phyloP scores from a whole-genome alignment of 768 basidiomycete genomes.

The Hebeloma cylindrosporum region DNA sequence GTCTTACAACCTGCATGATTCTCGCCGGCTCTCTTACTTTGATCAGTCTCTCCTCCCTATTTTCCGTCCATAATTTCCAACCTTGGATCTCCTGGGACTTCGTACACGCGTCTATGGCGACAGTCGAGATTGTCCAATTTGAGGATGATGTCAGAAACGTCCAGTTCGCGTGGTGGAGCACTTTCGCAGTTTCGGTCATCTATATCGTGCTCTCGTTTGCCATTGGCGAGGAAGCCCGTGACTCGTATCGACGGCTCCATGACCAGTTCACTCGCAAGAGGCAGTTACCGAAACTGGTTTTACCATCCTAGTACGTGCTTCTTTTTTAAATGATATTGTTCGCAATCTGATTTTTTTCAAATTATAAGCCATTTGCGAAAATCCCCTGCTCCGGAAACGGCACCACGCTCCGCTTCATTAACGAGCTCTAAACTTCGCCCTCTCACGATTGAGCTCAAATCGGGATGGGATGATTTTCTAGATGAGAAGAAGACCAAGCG shows the following conservation, averaged over 20 bases:
- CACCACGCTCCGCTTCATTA: slow-evolving; percentile 20
- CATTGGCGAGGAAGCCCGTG: slow-evolving; percentile 40
- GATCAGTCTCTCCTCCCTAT: slow-evolving; percentile 38
- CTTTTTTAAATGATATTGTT: background rate
- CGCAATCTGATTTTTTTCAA: background rate
- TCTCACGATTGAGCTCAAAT: slow-evolving; percentile 38
- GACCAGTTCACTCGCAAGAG: slow-evolving; percentile 9
- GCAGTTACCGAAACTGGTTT: background rate
- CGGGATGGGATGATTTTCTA: slow-evolving; percentile 52
- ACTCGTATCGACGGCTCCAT: slow-evolving; percentile 36
- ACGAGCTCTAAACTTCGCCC: slow-evolving; percentile 24
- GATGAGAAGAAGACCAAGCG: slow-evolving; percentile 32
- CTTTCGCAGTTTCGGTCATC: slow-evolving; percentile 38
- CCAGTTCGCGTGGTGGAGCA: slow-evolving; percentile 39
- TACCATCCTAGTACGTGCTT: slow-evolving; percentile 18
- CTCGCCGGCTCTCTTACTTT: slow-evolving; percentile 45
- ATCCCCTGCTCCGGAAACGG: slow-evolving; percentile 6
- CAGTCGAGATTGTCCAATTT: slow-evolving; percentile 33
- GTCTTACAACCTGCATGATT: slow-evolving; percentile 47
- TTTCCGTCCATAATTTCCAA: slow-evolving; percentile 28
- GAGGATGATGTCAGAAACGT: slow-evolving; percentile 27
- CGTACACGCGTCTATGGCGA: slow-evolving; percentile 43
- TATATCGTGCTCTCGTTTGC: slow-evolving; percentile 37
- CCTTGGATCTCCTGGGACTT: slow-evolving; percentile 47
- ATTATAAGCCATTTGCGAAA: slow-evolving; percentile 4